Evolutionary conservation across 2,329 filamentous ascomycete genomes (phyloP), one percentile per base, ranked within the genome.

Genomic region (Beauveria sp.): DNA sequence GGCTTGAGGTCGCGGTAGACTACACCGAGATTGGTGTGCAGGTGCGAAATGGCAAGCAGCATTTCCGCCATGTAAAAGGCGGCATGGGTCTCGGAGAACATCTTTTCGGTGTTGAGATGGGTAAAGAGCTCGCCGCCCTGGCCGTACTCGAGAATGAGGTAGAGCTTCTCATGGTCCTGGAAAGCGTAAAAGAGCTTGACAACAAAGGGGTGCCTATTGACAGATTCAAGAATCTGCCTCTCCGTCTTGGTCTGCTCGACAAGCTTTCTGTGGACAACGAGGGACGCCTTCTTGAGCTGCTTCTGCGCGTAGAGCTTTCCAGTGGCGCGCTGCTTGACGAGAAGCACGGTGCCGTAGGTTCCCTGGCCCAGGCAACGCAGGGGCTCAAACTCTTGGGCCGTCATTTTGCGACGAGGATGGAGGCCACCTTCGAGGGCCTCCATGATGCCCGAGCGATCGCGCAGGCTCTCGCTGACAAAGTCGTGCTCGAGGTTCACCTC

Each of bases 101-200:
- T 98, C 73, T 91, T 90, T 73, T 98, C 93, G 66, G 91, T 89
- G 63, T 87, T 91, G 28, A 99, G 82, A 70, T 98, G 93, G n/a
- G 90, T 92, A 73, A 99, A 99, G 6, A 99, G 82, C 75, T 99
- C 96, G 61, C 96, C 95, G 43, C 96, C 96, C 73, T 96, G 91
- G 5, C 95, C 95, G 73, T 99, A 99, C 76, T 99, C 93, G 26
- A 99, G 85, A 66, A 99, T 98, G 51, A 99, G 81, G 72, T 99
- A 99, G 40, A 99, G 85, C 77, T 96, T 97, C 79, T 97, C 93
- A 67, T 92, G 91, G 71, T 99, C 75, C 75, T 99, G 95, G 75
- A 99, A 99, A 24, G 95, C 95, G 70, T 99, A 99, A 77, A 90
- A 99, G 20, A 99, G 83, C 77, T 98, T 98, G 66, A 99, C 95